Conservation (phyloP, 805 yeast species). For the Candida adriatica region DNA sequence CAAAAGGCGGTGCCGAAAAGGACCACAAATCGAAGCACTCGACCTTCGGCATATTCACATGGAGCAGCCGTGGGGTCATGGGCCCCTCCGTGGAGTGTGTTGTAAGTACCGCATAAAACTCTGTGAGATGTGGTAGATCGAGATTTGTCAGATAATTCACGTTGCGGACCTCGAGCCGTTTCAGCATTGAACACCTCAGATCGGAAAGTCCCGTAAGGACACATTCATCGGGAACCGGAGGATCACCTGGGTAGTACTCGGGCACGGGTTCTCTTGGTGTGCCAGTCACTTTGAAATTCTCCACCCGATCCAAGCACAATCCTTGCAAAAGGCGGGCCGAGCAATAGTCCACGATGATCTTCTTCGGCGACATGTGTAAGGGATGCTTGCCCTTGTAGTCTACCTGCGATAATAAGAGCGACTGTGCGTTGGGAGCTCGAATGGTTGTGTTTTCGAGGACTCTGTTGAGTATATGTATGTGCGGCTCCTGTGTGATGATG, state of each 20-base stretch:
- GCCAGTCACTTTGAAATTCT: slow-evolving; percentile 3
- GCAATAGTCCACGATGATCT: slow-evolving; percentile 1
- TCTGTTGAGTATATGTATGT: slow-evolving; percentile 3
- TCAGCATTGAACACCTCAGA: slow-evolving; percentile 1
- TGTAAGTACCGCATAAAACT: slow-evolving; percentile 3
- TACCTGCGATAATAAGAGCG: slow-evolving; percentile 1
- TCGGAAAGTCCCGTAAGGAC: slow-evolving; percentile 2
- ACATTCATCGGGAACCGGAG: not conserved
- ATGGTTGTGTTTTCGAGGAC: slow-evolving; percentile 4
- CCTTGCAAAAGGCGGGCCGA: slow-evolving; percentile 1
- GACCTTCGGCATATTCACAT: slow-evolving; percentile 1
- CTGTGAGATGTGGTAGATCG: slow-evolving; percentile 2
- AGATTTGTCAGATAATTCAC: slow-evolving; percentile 2
- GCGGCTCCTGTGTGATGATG: slow-evolving; percentile 6
- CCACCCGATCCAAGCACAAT: slow-evolving; percentile 1
- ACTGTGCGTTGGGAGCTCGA: slow-evolving; percentile 3
- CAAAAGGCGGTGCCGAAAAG: slow-evolving; percentile 1
- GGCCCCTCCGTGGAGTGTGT: slow-evolving; percentile 1
- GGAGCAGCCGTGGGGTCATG: slow-evolving; percentile 2
- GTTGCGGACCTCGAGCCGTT: slow-evolving; percentile 2
- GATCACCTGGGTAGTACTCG: slow-evolving; percentile 2
- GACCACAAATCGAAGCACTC: slow-evolving; percentile 5
- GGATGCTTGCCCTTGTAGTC: slow-evolving; percentile 1
- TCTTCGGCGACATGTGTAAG: slow-evolving; percentile 1
- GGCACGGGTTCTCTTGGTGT: slow-evolving; percentile 1